Percentiles rank a stretch among this genome's conserved stretches.
phyloP scores from a whole-genome alignment of 345 rosid species.

The Salix exigua region DNA sequence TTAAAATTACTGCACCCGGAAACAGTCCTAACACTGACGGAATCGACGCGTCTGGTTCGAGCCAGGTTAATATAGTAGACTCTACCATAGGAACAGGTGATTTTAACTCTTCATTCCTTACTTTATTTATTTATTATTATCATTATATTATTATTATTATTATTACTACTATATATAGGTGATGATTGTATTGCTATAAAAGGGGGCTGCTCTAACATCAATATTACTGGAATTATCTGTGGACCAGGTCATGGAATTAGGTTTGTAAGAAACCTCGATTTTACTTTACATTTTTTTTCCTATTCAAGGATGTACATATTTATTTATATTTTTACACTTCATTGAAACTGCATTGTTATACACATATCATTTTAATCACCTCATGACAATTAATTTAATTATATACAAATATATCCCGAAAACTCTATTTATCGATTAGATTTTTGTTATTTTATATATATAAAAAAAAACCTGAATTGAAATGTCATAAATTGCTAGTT shows the following conservation, averaged over 20 bases:
- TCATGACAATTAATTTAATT: no score
- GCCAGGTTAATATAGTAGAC: slow-evolving; percentile 8
- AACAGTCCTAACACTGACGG: slow-evolving; percentile 47
- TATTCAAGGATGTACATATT: not conserved
- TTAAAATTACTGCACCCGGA: slow-evolving; percentile 26
- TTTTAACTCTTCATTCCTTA: not conserved
- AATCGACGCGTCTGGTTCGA: slow-evolving; percentile 15
- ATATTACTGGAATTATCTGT: not conserved
- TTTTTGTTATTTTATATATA: no score
- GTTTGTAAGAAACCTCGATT: not conserved
- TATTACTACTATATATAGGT: not conserved
- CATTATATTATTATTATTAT: no score
- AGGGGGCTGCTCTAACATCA: not conserved
- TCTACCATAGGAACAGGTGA: slow-evolving; percentile 27
- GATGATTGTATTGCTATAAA: slow-evolving; percentile 14
- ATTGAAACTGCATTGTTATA: not conserved
- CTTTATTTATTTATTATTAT: not conserved
- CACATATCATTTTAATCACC: no score
- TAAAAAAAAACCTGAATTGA: no score
- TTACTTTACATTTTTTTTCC: not conserved
- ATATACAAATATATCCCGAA: no score
- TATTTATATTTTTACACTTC: not conserved
- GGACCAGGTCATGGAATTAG: slow-evolving; percentile 21
- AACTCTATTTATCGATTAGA: no score
- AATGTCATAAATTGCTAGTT: no score